These are phyloP conservation scores for Penicillium riverlandense DNA, from an alignment of 495 filamentous ascomycete species.

Conservation along the genomic window DNA sequence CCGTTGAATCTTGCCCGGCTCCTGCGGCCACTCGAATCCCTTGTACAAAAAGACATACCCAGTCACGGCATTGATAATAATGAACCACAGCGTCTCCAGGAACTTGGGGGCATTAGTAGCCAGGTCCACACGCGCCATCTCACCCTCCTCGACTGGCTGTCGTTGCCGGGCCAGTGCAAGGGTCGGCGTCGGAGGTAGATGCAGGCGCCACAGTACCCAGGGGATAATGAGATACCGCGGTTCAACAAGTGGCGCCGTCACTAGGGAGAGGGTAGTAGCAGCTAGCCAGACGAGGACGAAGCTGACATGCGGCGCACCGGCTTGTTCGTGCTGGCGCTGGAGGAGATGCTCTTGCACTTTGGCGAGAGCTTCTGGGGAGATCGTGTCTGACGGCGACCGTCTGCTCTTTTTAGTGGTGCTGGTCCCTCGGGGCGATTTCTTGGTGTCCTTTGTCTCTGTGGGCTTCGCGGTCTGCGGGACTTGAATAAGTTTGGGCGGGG, in stretches of 20 bases:
- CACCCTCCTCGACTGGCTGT: slow-evolving; percentile 13
- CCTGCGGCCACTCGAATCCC: slow-evolving; percentile 75
- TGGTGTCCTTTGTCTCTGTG: slow-evolving; percentile 16
- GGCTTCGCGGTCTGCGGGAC: slow-evolving; percentile 8
- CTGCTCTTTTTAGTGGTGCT: slow-evolving; percentile 16
- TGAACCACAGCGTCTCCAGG: slow-evolving; percentile 74
- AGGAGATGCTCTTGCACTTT: slow-evolving; percentile 26
- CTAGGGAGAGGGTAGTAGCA: slow-evolving; percentile 65
- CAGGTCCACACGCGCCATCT: slow-evolving; percentile 20
- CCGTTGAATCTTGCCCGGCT: slow-evolving; percentile 72
- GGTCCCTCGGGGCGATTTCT: slow-evolving; percentile 16
- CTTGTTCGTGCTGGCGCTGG: slow-evolving; percentile 26
- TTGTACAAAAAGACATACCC: slow-evolving; percentile 75
- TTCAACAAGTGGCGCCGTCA: slow-evolving; percentile 88
- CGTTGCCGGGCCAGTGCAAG: slow-evolving; percentile 20
- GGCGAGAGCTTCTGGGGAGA: slow-evolving; percentile 24
- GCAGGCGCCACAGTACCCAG: slow-evolving; percentile 88
- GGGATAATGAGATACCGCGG: slow-evolving; percentile 91
- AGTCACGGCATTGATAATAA: slow-evolving; percentile 62
- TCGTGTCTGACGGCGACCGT: slow-evolving; percentile 11
- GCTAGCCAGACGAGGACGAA: slow-evolving; percentile 64
- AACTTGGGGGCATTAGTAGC: slow-evolving; percentile 40
- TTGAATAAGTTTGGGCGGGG: slow-evolving; percentile 18
- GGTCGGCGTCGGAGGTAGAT: slow-evolving; percentile 50
- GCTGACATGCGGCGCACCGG: slow-evolving; percentile 33